Evolutionary conservation across 306 rosid species (phyloP).

Genomic region (Dicorynia guianensis): DNA sequence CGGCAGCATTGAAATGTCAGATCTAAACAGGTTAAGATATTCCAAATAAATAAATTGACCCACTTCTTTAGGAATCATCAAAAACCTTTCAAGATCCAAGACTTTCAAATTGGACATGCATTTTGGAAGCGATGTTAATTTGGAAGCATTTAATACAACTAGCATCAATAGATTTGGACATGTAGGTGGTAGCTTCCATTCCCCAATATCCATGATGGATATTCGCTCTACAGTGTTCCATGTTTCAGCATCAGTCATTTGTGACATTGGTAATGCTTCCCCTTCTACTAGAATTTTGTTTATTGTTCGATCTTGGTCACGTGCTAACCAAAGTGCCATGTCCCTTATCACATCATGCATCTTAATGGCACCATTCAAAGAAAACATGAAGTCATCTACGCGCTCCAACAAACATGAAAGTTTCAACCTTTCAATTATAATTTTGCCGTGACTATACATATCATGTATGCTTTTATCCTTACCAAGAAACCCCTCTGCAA

Average conservation of each 20-base stretch:
- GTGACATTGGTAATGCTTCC: neutral
- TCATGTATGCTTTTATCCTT: neutral
- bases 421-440: neutral
- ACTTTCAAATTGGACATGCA: slow-evolving; percentile 16
- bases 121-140: neutral
- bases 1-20: accelerated
- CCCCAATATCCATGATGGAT: neutral
- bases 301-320: no score
- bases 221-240: slow-evolving; percentile 13
- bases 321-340: neutral
- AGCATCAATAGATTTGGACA: slow-evolving; percentile 37
- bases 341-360: neutral
- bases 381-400: neutral
- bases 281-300: neutral
- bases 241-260: neutral
- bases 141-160: accelerated
- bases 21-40: slow-evolving; percentile 8
- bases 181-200: neutral
- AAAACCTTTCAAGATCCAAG: neutral
- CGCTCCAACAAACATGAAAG: slow-evolving; percentile 5
- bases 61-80: neutral
- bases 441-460: neutral
- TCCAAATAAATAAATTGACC: slow-evolving; percentile 17
- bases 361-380: neutral
- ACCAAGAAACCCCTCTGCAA: neutral